A percentile compares a stretch with the other conserved stretches of the same genome.
These are phyloP conservation scores for Dothistroma septosporum DNA, from an alignment of 2,329 filamentous ascomycete species.

Conservation along the genomic window DNA sequence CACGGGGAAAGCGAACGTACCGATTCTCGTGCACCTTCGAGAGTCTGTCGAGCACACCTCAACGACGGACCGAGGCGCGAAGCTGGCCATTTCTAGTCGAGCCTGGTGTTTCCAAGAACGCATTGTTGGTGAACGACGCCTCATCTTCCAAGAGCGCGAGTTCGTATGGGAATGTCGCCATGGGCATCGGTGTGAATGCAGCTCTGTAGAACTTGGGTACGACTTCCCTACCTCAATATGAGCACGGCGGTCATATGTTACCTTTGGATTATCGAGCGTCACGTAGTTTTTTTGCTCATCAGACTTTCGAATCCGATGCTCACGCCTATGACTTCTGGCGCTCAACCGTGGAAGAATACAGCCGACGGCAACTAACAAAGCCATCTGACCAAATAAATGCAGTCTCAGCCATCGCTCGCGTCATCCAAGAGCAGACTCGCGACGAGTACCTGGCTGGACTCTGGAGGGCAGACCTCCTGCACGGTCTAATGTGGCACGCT, in stretches of 20 bases:
- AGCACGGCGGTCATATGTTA: background rate
- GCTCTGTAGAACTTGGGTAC: background rate
- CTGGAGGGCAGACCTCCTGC: background rate
- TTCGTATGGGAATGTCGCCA: background rate
- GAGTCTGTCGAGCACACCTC: background rate
- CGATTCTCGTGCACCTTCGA: background rate
- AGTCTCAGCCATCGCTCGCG: background rate
- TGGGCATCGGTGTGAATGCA: background rate
- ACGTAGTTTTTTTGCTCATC: background rate
- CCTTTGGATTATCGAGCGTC: background rate
- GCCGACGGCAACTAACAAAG: background rate
- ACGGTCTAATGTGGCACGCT: background rate
- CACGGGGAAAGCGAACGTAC: background rate
- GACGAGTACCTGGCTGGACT: background rate
- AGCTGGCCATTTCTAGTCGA: background rate
- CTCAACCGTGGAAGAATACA: background rate
- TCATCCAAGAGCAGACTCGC: background rate
- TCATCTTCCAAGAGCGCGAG: background rate
- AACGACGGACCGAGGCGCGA: background rate
- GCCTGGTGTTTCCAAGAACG: background rate
- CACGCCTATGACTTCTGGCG: background rate
- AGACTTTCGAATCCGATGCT: background rate
- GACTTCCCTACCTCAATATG: background rate
- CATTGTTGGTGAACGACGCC: background rate
- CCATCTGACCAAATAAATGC: background rate